Evolutionary conservation across 140 eudicot species (phyloP), one percentile per base, ranked within the genome.

Genomic region (Bidens hawaiensis): DNA sequence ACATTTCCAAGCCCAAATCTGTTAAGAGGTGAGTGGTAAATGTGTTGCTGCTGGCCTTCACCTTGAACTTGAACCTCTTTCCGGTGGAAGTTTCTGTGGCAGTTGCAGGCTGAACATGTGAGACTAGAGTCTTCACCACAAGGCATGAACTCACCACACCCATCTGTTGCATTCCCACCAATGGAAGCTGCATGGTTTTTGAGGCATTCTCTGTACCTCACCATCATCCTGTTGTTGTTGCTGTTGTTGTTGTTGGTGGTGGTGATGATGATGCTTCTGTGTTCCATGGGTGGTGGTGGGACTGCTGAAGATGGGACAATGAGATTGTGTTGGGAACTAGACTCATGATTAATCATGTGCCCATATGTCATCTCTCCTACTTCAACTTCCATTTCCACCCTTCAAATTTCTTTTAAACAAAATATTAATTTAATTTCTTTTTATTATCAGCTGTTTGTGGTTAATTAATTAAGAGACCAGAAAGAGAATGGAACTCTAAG

Each of bases 171-270:
- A 60, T 78, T 78, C 1, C 95, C 96, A n/a, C 98, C 98, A 81
- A 91, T 87, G 26, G 95, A 19, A 12, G 98, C 98, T 78, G 98
- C 98, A 85, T 91, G 98, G 83, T 91, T 91, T 77, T 83, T 91
- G 4, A 84, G 70, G 56, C 98, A 91, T 25, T 91, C 98, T 71
- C 75, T 91, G 67, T 87, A 91, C 62, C 65, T 78, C 2, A 84
- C 76, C 63, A 34, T 63, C 71, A 25, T 55, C 83, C 70, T 4
- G 72, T 36, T 40, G 71, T 38, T 23, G 66, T 54, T 56, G 63
- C 17, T 67, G 71, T 36, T 8, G 43, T n/a, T n/a, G n/a, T n/a
- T n/a, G n/a, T n/a, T n/a, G n/a, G n/a, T n/a, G n/a, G n/a, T n/a
- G n/a, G n/a, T n/a, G n/a, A n/a, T n/a, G n/a, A n/a, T n/a, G n/a